Conservation (phyloP, 805 yeast genomes). For the Hanseniaspora thailandica region DNA sequence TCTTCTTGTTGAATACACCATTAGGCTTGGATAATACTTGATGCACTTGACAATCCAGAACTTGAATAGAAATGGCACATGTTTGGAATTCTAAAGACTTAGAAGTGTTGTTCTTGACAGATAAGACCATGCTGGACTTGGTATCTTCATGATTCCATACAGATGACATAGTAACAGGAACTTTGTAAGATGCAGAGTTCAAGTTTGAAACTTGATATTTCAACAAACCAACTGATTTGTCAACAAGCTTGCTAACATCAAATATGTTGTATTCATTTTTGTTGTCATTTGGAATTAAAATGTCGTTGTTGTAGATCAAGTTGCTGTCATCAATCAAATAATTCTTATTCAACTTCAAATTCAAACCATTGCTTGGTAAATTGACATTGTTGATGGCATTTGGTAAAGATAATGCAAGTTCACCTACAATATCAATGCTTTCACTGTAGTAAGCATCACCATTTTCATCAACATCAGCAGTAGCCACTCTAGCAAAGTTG, state of each 20-base stretch:
- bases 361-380: constrained; percentile 15
- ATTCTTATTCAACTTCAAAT: constrained; percentile 35
- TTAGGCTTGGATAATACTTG: constrained; percentile 83
- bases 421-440: constrained; percentile 64
- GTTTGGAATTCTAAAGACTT: constrained; percentile 30
- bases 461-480: constrained; percentile 24
- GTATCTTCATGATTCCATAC: constrained; percentile 80
- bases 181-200: constrained; percentile 19
- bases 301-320: constrained; percentile 6
- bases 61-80: constrained; percentile 39
- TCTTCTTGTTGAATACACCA: constrained; percentile 81
- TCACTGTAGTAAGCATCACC: constrained; percentile 26
- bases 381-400: neutral
- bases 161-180: constrained; percentile 66
- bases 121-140: constrained; percentile 76
- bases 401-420: constrained; percentile 48
- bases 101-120: constrained; percentile 41
- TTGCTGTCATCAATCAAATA: constrained; percentile 26
- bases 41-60: constrained; percentile 50
- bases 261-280: neutral
- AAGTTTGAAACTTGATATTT: constrained; percentile 1
- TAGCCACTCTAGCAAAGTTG: constrained; percentile 63
- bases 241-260: constrained; percentile 7
- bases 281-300: neutral
- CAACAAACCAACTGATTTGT: constrained; percentile 12